phyloP scores from a whole-genome alignment of 805 yeast species.

The Suhomyces xylopsoci region DNA sequence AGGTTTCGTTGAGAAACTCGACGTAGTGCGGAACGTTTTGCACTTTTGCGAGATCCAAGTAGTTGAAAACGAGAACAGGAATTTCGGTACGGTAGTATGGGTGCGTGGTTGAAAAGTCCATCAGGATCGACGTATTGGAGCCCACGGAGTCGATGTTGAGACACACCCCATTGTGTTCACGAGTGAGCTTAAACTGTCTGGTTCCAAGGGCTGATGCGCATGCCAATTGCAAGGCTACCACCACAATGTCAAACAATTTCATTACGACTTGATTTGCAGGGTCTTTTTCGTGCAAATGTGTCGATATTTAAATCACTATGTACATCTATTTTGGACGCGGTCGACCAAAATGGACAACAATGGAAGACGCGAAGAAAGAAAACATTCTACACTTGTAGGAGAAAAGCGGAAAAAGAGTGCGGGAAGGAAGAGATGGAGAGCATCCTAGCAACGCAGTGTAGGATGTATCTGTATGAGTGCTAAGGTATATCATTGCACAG shows the following conservation, averaged over 20 bases:
- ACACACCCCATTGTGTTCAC: conserved; percentile 10
- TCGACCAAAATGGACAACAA: neutral
- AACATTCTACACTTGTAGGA: neutral
- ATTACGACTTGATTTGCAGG: neutral
- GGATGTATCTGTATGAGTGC: no score
- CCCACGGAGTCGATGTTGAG: conserved; percentile 6
- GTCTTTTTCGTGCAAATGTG: neutral
- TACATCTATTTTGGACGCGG: neutral
- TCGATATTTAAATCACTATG: neutral
- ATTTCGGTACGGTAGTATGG: conserved; percentile 4
- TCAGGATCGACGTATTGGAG: conserved; percentile 3
- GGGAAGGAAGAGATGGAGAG: no score
- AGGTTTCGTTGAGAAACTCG: conserved; percentile 6
- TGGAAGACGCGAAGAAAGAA: neutral
- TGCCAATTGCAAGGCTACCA: neutral
- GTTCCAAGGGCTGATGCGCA: neutral
- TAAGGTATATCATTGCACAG: no score
- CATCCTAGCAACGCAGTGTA: no score
- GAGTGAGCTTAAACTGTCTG: conserved; percentile 6
- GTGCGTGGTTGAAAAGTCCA: conserved; percentile 6
- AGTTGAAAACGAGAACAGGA: conserved; percentile 11
- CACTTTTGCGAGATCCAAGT: conserved; percentile 10
- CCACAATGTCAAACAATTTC: neutral
- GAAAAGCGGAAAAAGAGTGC: neutral
- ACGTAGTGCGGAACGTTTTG: conserved; percentile 9